phyloP scores from a whole-genome alignment of 148 eudicot species.

The Gaultheria prostrata region DNA sequence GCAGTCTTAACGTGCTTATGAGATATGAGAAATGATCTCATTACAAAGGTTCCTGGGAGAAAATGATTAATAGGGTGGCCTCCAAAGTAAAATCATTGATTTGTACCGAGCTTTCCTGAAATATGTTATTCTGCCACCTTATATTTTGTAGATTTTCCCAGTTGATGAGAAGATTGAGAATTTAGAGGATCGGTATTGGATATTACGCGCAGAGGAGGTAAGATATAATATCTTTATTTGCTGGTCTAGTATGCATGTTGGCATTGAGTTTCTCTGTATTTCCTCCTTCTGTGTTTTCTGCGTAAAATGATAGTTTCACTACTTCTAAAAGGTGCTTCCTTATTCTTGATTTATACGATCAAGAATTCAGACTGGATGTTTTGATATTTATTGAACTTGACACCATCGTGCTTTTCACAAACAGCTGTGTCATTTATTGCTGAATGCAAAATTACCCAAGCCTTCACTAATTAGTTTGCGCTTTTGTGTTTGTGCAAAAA shows the following conservation, averaged over 20 bases:
- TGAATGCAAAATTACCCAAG: background rate
- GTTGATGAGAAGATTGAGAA: slow-evolving; percentile 26
- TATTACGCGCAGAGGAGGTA: slow-evolving; percentile 28
- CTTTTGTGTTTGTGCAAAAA: background rate
- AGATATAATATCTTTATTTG: background rate
- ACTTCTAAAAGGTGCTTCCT: background rate
- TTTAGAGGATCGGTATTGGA: slow-evolving; percentile 28
- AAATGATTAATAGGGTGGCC: background rate
- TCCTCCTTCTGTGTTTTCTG: background rate
- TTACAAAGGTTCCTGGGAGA: background rate
- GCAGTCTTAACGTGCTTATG: background rate
- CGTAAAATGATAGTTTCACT: background rate
- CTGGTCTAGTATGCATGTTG: background rate
- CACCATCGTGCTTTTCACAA: background rate
- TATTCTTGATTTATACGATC: background rate
- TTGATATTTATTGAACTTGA: background rate
- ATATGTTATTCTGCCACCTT: background rate
- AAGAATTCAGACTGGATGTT: slow-evolving; percentile 2
- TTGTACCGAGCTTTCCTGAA: background rate
- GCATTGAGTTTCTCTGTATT: background rate
- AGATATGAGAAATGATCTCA: background rate
- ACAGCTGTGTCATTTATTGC: background rate
- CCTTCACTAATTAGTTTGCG: background rate
- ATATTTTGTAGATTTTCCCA: slow-evolving; percentile 22
- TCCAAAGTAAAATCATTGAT: background rate